Evolutionary conservation across 495 filamentous ascomycete species (phyloP), one percentile per base, ranked within the genome.

Genomic region (Penicillium macrosclerotiorum): DNA sequence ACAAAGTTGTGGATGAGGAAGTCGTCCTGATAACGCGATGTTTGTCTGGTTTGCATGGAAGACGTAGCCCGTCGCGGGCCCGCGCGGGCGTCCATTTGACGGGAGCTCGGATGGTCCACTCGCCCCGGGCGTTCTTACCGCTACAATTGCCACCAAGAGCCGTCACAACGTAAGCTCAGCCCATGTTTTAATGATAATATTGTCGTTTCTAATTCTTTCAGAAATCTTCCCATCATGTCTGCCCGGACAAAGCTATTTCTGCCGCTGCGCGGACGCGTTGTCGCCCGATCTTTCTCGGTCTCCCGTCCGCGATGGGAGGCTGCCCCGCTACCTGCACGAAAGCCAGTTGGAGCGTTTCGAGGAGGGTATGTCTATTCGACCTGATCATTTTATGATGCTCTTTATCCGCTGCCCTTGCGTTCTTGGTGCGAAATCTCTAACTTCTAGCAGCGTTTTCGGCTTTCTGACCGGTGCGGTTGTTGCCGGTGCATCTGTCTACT

Each of bases 301-400:
- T 69, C 72, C 47, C 52, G 57, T 31, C 55, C 61, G 31, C 57
- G 62, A 42, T 69, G 52, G 49, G 42, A 69, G 22, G 60, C 59
- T 45, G 52, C 53, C 45, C 60, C 83, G 16, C 59, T 89, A 49
- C 87, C 88, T 6, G 77, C 77, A 37, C 79, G 82, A 55, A 94
- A 86, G 66, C 91, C 91, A 7, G 80, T 96, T 34, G 91, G 91
- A 36, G 90, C 90, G 39, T 92, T 96, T 69, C 81, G 91, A 53
- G 91, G 90, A 76, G 91, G 90, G 90, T 95, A 68, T 72, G 84
- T 80, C 8, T 37, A n/a, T n/a, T n/a, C n/a, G n/a, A n/a, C n/a
- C n/a, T 24, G 11, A 16, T 31, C 17, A 23, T 25, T 27, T 8
- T 37, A 5, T 6, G 17, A 24, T 17, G 4, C 7, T 6, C 25